Evolutionary conservation across 495 filamentous ascomycete species (phyloP).

Genomic region (Hypoxylon rickii): DNA sequence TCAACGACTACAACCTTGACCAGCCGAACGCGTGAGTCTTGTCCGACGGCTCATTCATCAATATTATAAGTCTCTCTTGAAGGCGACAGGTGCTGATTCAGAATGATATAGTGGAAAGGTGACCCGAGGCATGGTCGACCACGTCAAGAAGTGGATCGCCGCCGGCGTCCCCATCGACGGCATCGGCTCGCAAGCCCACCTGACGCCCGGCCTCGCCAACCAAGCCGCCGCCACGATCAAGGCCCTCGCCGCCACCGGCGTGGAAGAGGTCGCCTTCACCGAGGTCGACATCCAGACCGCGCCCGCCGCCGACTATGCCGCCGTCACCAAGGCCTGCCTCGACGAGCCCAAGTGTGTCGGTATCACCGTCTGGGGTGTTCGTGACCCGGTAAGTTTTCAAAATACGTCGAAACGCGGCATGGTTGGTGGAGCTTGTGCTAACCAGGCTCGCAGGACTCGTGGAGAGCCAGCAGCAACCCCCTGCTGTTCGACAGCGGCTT

Average conservation of each 20-base stretch:
- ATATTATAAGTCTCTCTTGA: neutral
- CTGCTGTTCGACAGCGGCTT: slow-evolving; percentile 69
- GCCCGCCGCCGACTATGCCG: slow-evolving; percentile 62
- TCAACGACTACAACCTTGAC: slow-evolving; percentile 72
- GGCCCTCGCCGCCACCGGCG: slow-evolving; percentile 57
- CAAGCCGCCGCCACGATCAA: slow-evolving; percentile 57
- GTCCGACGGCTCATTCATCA: neutral
- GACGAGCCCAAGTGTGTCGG: slow-evolving; percentile 68
- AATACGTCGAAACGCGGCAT: no score
- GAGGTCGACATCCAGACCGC: slow-evolving; percentile 69
- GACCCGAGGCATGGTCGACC: slow-evolving; percentile 61
- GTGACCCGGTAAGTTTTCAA: slow-evolving; percentile 64
- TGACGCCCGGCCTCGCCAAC: slow-evolving; percentile 53
- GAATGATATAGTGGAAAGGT: slow-evolving; percentile 49
- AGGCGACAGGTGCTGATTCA: slow-evolving; percentile 24
- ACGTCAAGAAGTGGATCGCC: slow-evolving; percentile 69
- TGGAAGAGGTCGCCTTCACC: slow-evolving; percentile 63
- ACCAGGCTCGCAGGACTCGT: slow-evolving; percentile 64
- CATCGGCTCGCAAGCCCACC: slow-evolving; percentile 69
- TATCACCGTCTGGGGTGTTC: slow-evolving; percentile 78
- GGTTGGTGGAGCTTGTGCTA: no score
- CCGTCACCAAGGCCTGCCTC: slow-evolving; percentile 67
- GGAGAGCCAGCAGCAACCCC: slow-evolving; percentile 63
- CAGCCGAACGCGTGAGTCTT: slow-evolving; percentile 33
- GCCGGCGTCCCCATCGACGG: slow-evolving; percentile 74